phyloP scores from a whole-genome alignment of 352 stramenopile genomes.

The Poterioochromonas sp. region DNA sequence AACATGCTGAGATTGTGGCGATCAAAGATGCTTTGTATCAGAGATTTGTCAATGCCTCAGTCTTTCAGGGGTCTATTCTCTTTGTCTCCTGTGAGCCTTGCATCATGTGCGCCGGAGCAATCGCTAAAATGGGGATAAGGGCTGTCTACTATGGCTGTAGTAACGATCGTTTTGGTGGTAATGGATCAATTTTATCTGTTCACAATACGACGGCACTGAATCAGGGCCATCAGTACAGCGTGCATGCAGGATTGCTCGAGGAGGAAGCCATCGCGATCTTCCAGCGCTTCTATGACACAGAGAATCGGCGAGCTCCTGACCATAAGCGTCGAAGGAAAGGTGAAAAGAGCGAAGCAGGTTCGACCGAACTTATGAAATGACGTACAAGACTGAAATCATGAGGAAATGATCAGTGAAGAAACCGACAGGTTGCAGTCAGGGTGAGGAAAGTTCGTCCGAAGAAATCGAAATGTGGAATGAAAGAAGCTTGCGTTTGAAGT shows the following conservation, averaged over 20 bases:
- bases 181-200: constrained; percentile 71
- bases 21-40: constrained; percentile 62
- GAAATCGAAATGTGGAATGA: no score
- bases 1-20: constrained; percentile 76
- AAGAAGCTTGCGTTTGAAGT: no score
- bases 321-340: not conserved
- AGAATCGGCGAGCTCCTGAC: constrained; percentile 60
- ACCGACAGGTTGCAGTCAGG: no score
- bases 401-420: no score
- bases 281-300: constrained; percentile 71
- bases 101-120: constrained; percentile 82
- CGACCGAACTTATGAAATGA: no score
- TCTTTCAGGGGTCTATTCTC: constrained; percentile 20
- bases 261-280: constrained; percentile 67
- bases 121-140: constrained; percentile 62
- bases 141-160: constrained; percentile 73
- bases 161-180: constrained; percentile 83
- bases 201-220: constrained; percentile 52
- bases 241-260: constrained; percentile 61
- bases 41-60: constrained; percentile 33
- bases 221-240: constrained; percentile 50
- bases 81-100: constrained; percentile 80
- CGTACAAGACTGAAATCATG: no score
- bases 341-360: not conserved
- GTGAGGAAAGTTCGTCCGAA: no score